Percentiles rank a stretch among this genome's conserved stretches.
phyloP scores from a whole-genome alignment of 129 eudicot species.

The Chrysanthemum makinoi region DNA sequence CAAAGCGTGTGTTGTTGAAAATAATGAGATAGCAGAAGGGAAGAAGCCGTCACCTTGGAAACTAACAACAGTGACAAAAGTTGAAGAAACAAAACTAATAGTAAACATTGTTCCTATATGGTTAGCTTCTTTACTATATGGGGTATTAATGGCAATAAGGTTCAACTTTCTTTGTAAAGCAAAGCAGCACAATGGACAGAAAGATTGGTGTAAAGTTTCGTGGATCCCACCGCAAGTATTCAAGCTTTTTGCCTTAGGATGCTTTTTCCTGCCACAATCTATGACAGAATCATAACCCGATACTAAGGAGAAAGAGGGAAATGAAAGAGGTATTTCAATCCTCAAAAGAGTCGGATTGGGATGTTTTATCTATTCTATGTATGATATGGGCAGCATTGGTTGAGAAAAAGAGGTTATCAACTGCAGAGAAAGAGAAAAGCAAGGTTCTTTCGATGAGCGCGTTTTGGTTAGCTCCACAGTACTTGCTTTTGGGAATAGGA shows the following conservation, averaged over 20 bases:
- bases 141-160: conserved; percentile 34
- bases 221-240: conserved; percentile 50
- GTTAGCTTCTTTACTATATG: conserved; percentile 34
- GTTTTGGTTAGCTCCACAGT: conserved; percentile 42
- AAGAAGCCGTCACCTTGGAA: conserved; percentile 37
- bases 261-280: conserved; percentile 21
- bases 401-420: conserved; percentile 31
- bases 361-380: conserved; percentile 28
- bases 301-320: conserved; percentile 26
- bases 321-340: conserved; percentile 40
- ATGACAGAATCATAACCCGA: conserved; percentile 41
- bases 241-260: conserved; percentile 32
- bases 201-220: conserved; percentile 25
- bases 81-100: conserved; percentile 54
- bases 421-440: conserved; percentile 12
- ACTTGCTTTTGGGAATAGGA: conserved; percentile 29
- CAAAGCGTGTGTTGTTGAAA: conserved; percentile 40
- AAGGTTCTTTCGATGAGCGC: conserved; percentile 25
- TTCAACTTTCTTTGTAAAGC: conserved; percentile 47
- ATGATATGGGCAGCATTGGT: conserved; percentile 40
- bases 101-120: conserved; percentile 45
- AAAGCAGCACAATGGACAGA: conserved; percentile 41
- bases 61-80: conserved; percentile 45
- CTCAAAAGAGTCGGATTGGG: conserved; percentile 47
- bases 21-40: conserved; percentile 11